phyloP scores from a whole-genome alignment of 2,329 filamentous ascomycete species.

The Camptophora hylomeconis region DNA sequence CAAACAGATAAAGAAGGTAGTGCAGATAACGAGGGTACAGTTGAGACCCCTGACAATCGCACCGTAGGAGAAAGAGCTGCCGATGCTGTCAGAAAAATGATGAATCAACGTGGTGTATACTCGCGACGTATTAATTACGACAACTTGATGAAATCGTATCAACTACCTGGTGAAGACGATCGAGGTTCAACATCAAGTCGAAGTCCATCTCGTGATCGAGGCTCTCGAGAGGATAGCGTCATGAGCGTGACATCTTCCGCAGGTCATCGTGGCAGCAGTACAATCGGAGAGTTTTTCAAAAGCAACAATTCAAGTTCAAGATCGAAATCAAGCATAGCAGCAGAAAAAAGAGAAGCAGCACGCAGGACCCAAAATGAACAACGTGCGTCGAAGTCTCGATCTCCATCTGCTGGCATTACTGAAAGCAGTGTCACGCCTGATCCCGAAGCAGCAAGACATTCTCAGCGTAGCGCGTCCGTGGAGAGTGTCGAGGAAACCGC shows the following conservation, averaged over 20 bases:
- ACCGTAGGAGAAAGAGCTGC: slow-evolving; percentile 9
- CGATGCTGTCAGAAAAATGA: slow-evolving; percentile 14
- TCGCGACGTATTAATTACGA: slow-evolving; percentile 17
- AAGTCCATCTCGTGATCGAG: neutral
- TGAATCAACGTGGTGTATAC: slow-evolving; percentile 14
- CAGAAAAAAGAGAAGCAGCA: neutral
- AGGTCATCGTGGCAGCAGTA: slow-evolving; percentile 2
- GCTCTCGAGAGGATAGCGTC: neutral
- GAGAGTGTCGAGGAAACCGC: no score
- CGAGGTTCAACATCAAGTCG: slow-evolving; percentile 2
- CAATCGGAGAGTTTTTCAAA: neutral
- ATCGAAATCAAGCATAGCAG: neutral
- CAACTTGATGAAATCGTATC: slow-evolving; percentile 14
- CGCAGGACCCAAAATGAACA: no score
- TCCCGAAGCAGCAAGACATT: no score
- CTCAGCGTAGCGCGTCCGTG: no score
- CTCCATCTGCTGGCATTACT: no score
- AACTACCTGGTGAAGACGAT: slow-evolving; percentile 6
- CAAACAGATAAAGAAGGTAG: slow-evolving; percentile 1
- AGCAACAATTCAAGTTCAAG: slow-evolving; percentile 2
- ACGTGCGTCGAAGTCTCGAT: no score
- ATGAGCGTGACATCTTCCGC: slow-evolving; percentile 7
- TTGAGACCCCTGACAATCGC: slow-evolving; percentile 1
- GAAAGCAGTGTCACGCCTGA: no score
- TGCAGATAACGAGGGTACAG: slow-evolving; percentile 2